phyloP scores from a whole-genome alignment of 148 eudicot species.

The Nepenthes mirabilis region DNA sequence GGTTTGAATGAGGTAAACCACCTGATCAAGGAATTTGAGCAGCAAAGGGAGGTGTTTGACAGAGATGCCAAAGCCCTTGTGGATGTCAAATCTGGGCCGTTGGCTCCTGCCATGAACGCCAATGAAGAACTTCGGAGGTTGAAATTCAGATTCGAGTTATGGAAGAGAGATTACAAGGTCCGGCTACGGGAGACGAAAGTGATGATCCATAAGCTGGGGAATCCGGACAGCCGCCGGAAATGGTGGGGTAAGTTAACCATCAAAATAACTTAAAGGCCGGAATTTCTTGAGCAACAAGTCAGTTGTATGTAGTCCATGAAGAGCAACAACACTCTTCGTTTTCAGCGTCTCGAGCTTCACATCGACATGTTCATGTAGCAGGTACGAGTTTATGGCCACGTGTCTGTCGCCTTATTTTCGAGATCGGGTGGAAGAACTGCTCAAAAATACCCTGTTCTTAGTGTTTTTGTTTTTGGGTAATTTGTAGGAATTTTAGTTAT shows the following conservation, averaged over 20 bases:
- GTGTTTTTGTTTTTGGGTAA: no score
- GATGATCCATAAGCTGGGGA: conserved; percentile 32
- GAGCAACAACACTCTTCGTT: no score
- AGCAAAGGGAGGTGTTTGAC: conserved; percentile 39
- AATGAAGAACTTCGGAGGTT: conserved; percentile 56
- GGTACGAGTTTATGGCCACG: no score
- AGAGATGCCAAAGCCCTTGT: conserved; percentile 53
- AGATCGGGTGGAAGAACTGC: no score
- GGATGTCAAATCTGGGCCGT: conserved; percentile 32
- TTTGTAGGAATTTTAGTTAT: no score
- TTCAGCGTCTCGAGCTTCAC: no score
- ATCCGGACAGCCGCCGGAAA: conserved; percentile 34
- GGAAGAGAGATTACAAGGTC: conserved; percentile 73
- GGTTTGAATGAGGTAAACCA: conserved; percentile 22
- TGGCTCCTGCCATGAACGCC: conserved; percentile 25
- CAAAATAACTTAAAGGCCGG: conserved; percentile 10
- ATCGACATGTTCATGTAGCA: no score
- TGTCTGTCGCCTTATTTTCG: no score
- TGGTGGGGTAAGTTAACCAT: conserved; percentile 71
- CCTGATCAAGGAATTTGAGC: conserved; percentile 62
- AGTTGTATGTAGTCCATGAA: neutral
- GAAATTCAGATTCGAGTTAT: conserved; percentile 52
- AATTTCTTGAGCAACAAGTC: neutral
- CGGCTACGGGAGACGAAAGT: conserved; percentile 56
- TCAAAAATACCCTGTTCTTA: no score